Evolutionary conservation across 2,329 filamentous ascomycete species (phyloP).

Genomic region (Pochonia chlamydosporia): DNA sequence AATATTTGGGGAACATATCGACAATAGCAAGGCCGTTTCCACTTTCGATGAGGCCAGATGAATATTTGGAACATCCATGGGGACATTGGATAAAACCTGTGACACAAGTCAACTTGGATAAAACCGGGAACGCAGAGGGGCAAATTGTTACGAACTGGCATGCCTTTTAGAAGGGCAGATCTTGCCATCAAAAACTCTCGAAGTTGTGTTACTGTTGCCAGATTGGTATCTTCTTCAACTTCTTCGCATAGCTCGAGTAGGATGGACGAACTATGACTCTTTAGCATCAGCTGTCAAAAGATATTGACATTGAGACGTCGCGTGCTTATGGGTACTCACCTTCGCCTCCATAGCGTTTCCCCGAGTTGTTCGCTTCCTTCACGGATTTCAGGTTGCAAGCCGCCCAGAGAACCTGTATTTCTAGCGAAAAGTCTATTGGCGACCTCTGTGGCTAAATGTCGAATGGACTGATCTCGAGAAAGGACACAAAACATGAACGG

Average conservation of each 20-base stretch:
- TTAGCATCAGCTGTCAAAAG: not conserved
- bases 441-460: conserved; percentile 41
- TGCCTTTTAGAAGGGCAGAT: conserved; percentile 43
- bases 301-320: not conserved
- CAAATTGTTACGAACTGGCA: conserved; percentile 35
- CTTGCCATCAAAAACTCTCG: conserved; percentile 52
- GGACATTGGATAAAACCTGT: conserved; percentile 49
- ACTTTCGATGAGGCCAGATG: conserved; percentile 46
- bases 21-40: conserved; percentile 58
- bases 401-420: conserved; percentile 21
- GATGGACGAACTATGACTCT: conserved; percentile 23
- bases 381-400: conserved; percentile 16
- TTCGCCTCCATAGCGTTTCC: conserved; percentile 47
- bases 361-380: conserved; percentile 21
- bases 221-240: conserved; percentile 35
- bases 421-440: conserved; percentile 40
- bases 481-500: conserved; percentile 50
- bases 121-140: not conserved
- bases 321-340: no score
- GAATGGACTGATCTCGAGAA: conserved; percentile 43
- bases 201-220: conserved; percentile 40
- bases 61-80: conserved; percentile 50
- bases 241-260: conserved; percentile 45
- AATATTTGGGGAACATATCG: conserved; percentile 59
- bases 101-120: conserved; percentile 8